Conservation (phyloP, 176 grass and related monocot species). For the Guadua angustifolia region DNA sequence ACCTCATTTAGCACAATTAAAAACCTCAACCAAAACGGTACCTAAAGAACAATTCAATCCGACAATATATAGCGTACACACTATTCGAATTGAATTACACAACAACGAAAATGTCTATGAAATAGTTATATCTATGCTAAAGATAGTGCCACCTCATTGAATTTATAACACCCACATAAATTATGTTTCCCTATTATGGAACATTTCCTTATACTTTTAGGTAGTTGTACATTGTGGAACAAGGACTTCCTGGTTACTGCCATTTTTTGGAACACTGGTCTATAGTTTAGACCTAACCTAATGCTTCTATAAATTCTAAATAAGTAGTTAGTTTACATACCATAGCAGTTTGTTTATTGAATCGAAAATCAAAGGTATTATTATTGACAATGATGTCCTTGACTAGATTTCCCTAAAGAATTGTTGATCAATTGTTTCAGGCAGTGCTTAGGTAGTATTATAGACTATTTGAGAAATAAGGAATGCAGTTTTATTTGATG, state of each 20-base stretch:
- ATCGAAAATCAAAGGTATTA: background rate
- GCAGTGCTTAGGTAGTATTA: background rate
- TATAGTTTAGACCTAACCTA: background rate
- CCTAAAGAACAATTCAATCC: too few relatives aligned
- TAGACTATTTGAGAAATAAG: background rate
- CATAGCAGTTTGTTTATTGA: background rate
- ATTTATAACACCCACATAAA: too few relatives aligned
- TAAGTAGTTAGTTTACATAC: background rate
- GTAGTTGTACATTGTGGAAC: background rate
- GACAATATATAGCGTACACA: too few relatives aligned
- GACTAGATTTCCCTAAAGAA: constrained; percentile 29
- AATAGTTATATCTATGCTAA: too few relatives aligned
- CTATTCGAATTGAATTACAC: too few relatives aligned
- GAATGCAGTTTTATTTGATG: constrained; percentile 4
- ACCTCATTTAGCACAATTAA: too few relatives aligned
- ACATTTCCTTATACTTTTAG: background rate
- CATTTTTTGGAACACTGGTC: background rate
- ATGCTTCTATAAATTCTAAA: constrained; percentile 4
- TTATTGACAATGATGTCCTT: background rate
- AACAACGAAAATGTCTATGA: too few relatives aligned
- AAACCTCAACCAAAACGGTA: too few relatives aligned
- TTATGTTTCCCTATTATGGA: background rate
- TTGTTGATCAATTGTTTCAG: background rate
- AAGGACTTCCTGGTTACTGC: background rate
- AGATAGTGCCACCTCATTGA: too few relatives aligned